Conservation (phyloP, 306 rosid genomes). For the Cicer cuneatum region DNA sequence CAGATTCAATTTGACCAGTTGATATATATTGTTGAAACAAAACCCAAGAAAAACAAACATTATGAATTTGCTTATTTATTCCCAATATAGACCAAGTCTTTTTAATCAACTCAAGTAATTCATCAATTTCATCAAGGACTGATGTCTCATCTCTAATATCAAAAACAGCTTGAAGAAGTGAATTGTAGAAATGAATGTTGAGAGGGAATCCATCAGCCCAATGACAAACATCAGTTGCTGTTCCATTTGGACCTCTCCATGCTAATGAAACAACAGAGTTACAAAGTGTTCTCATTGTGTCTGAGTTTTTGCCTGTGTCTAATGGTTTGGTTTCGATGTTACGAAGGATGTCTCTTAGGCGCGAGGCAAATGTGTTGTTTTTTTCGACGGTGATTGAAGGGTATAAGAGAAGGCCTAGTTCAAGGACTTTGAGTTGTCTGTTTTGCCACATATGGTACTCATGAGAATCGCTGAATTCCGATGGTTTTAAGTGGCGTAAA, state of each 20-base stretch:
- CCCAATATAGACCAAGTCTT: slow-evolving; percentile 90
- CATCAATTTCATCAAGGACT: slow-evolving; percentile 94
- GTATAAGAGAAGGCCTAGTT: slow-evolving; percentile 74
- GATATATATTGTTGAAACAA: slow-evolving; percentile 74
- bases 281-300: slow-evolving; percentile 82
- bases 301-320: slow-evolving; percentile 84
- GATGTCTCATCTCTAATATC: slow-evolving; percentile 81
- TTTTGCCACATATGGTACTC: slow-evolving; percentile 92
- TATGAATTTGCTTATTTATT: slow-evolving; percentile 67
- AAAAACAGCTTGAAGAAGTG: slow-evolving; percentile 78
- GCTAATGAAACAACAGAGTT: slow-evolving; percentile 88
- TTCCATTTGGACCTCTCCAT: slow-evolving; percentile 81
- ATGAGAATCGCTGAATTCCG: slow-evolving; percentile 81
- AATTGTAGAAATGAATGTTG: slow-evolving; percentile 68
- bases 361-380: slow-evolving; percentile 67
- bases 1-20: slow-evolving; percentile 77
- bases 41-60: slow-evolving; percentile 85
- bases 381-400: slow-evolving; percentile 70
- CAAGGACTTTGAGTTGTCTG: slow-evolving; percentile 80
- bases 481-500: slow-evolving; percentile 76
- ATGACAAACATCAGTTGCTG: slow-evolving; percentile 84
- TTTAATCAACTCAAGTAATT: slow-evolving; percentile 84
- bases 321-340: slow-evolving; percentile 51
- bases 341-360: slow-evolving; percentile 69
- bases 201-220: slow-evolving; percentile 97